Conservation (phyloP, 2,329 filamentous ascomycete species). For the Nothophoma quercina region DNA sequence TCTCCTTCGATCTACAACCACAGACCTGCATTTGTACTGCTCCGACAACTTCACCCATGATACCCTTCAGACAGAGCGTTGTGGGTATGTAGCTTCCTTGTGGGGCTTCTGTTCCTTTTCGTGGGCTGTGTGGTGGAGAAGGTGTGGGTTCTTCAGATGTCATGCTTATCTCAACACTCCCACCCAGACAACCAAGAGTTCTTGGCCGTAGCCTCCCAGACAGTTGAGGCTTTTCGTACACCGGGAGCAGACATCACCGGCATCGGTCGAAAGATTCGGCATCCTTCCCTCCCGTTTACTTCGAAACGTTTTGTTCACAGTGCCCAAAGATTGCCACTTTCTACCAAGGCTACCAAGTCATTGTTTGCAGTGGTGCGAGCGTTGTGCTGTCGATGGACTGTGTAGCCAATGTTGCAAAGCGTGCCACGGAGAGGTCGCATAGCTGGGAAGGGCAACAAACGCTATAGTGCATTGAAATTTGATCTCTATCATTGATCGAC, state of each 20-base stretch:
- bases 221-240: slow-evolving; percentile 15
- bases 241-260: slow-evolving; percentile 5
- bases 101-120: neutral
- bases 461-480: slow-evolving; percentile 28
- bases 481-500: slow-evolving; percentile 21
- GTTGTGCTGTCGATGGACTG: neutral
- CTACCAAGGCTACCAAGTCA: neutral
- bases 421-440: neutral
- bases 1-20: neutral
- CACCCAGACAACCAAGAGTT: slow-evolving; percentile 12
- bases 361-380: neutral
- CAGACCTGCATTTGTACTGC: slow-evolving; percentile 1
- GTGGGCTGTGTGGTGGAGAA: neutral
- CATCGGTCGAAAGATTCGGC: neutral
- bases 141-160: neutral
- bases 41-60: slow-evolving; percentile 6
- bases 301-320: slow-evolving; percentile 8
- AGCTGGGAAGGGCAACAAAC: slow-evolving; percentile 30
- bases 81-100: neutral
- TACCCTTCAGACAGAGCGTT: neutral
- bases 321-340: neutral
- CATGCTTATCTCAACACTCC: neutral
- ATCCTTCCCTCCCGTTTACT: slow-evolving; percentile 6
- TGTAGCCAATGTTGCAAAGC: neutral
- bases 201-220: slow-evolving; percentile 19